phyloP scores from a whole-genome alignment of 2,329 filamentous ascomycete genomes.

The Aspergillus tanneri region DNA sequence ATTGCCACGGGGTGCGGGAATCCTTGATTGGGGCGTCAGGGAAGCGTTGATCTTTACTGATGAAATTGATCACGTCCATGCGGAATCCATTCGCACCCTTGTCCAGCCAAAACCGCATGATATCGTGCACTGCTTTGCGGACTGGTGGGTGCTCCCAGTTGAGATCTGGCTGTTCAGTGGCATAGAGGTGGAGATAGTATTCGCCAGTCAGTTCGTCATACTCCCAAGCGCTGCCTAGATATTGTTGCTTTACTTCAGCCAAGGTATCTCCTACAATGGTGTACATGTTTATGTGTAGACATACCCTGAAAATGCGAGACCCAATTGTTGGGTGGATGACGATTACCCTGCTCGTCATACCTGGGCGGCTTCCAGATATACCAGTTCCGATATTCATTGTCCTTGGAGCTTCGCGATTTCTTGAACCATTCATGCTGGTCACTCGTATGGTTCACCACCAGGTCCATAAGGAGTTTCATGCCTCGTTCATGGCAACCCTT shows the following conservation, averaged over 20 bases:
- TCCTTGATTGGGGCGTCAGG: constrained; percentile 44
- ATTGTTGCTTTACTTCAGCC: neutral
- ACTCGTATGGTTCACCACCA: constrained; percentile 77
- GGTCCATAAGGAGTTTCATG: constrained; percentile 71
- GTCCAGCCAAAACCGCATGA: constrained; percentile 77
- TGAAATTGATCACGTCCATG: constrained; percentile 73
- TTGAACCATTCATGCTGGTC: constrained; percentile 71
- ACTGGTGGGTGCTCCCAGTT: constrained; percentile 76
- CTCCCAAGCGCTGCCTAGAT: constrained; percentile 33
- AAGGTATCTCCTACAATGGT: too few species aligned
- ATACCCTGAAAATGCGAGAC: constrained; percentile 46
- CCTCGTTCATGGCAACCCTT: constrained; percentile 59
- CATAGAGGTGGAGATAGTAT: constrained; percentile 76
- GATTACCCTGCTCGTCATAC: constrained; percentile 56
- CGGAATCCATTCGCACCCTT: constrained; percentile 71
- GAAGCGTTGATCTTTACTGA: constrained; percentile 62
- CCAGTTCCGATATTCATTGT: constrained; percentile 67
- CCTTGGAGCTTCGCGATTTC: constrained; percentile 61
- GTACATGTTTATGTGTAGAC: neutral
- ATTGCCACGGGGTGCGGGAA: constrained; percentile 27
- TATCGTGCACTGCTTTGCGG: constrained; percentile 67
- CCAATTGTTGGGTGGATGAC: constrained; percentile 70
- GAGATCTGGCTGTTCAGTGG: constrained; percentile 74
- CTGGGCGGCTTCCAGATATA: constrained; percentile 60
- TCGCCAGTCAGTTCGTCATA: constrained; percentile 71